Base-by-base conservation (phyloP, 2,329 filamentous ascomycete species). In the Trichoderma sp. region DNA sequence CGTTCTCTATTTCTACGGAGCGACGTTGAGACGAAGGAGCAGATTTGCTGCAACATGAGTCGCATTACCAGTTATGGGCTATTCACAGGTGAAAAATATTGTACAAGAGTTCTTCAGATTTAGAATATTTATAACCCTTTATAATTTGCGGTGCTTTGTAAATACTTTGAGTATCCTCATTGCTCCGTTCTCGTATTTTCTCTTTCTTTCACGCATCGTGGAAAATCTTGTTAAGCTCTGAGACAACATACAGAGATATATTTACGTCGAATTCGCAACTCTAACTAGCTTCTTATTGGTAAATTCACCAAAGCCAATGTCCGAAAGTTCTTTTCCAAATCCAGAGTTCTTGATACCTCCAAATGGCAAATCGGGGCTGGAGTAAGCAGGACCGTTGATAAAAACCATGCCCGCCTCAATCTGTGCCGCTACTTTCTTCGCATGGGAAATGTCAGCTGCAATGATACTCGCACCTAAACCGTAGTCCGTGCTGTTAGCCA, bases 341-440 rank as follows among this genome's bases (percentile, higher is more conserved):
- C 32, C 32, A 39, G 32, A 61, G 6, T 61, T 61, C 21, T 61
- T 61, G n/a, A 36, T 39, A 5, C n/a, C 32, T 61, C 58, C 32
- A 8, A 34, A 61, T 24, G 32, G 32, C 7, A 61, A 24, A 39
- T 61, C 58, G 0, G 32, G 57, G 12, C 58, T 39, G 14, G 58
- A 18, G 21, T 62, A 18, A 9, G 32, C 58, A 18, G 32, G 32
- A 1, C 32, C 21, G 12, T 69, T 61, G 8, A 68, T 56, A 34
- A 68, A 68, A 11, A 68, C 18, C 64, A 68, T 68, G 9, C 64
- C 64, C 6, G 47, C 43, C 9, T 68, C 64, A 34, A 68, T 24
- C 15, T 32, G 28, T 26, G 28, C 21, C 7, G 47, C 51, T 26
- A 68, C 28, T n/a, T 39, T 36, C 64, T 68, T 56, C 14, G 51